Evolutionary conservation across 192 early-diverging fungal species (phyloP).

Genomic region (Backusella macrospora): DNA sequence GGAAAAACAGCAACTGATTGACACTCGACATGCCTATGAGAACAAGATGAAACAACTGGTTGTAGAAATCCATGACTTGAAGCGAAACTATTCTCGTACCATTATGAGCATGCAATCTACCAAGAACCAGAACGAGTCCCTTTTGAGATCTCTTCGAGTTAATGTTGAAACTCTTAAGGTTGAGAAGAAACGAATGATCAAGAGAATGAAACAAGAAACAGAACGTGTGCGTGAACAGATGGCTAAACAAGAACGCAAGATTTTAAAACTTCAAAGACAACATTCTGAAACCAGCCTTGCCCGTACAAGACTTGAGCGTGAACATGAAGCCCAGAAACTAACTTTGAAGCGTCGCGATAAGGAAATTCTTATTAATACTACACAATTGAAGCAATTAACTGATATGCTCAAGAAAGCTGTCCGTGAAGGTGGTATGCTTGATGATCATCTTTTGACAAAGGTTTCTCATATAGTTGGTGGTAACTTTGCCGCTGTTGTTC

Average conservation of each 20-base stretch:
- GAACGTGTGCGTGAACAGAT: conserved; percentile 65
- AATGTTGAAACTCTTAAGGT: conserved; percentile 75
- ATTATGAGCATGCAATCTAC: conserved; percentile 54
- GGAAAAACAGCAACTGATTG: conserved; percentile 45
- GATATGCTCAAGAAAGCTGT: conserved; percentile 55
- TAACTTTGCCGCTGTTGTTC: conserved; percentile 39
- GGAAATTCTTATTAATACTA: conserved; percentile 49
- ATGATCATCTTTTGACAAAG: conserved; percentile 36
- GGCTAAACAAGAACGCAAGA: conserved; percentile 59
- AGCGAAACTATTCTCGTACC: conserved; percentile 61
- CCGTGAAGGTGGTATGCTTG: conserved; percentile 41
- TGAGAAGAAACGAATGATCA: conserved; percentile 82
- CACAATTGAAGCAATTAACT: conserved; percentile 53
- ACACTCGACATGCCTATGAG: conserved; percentile 59
- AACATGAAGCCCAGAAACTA: conserved; percentile 57
- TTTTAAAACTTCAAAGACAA: conserved; percentile 61
- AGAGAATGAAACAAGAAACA: conserved; percentile 75
- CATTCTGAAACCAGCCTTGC: conserved; percentile 53
- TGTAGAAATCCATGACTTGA: conserved; percentile 55
- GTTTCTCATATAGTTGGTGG: conserved; percentile 41
- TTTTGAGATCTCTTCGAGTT: conserved; percentile 65
- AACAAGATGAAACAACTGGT: conserved; percentile 62
- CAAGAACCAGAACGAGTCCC: conserved; percentile 58
- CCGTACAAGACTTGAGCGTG: conserved; percentile 56
- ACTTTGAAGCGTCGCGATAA: conserved; percentile 63